Base-by-base conservation (phyloP, 371 early-diverging fungal species). In the Apophysomyces ossiformis region DNA sequence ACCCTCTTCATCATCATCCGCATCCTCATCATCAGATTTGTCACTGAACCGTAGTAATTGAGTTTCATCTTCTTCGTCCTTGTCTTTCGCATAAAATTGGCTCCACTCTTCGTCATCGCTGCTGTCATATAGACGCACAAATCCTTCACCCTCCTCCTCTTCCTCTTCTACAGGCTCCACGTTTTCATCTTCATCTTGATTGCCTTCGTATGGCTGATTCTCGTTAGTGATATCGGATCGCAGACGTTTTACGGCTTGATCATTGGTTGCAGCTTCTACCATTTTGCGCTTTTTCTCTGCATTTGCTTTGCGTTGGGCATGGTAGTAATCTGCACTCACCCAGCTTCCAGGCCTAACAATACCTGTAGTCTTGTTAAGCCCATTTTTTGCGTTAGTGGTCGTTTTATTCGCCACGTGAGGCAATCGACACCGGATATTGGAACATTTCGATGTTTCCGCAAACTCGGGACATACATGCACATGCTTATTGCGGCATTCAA, bases 391-490 rank as follows among this genome's bases (percentile, higher is more conserved):
- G 32, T 50, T 64, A 16, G 56, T 57, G 41, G 63, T 69, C 6
- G 77, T 76, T 16, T 74, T 69, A 61, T 73, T 75, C 7, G 81
- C 81, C 0, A 87, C 76, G 68, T 87, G 87, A 6, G 87, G 85
- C 57, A 85, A 70, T 13, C 83, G 76, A 61, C 87, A 87, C 46
- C 79, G 85, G 37, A 79, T 77, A 63, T 85, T 85, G n/a, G 85
- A 82, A 16, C 87, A 85, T 65, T 78, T 75, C 1, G 77, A 70
- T 0, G 84, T 82, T 44, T 74, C 86, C 13, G 83, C 83, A 73
- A 87, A 85, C 58, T 83, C 84, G 1, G 87, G 87, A 45, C 87
- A 87, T 1, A 87, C 82, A 72, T 84, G 85, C 7, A 85, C 71
- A 69, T 87, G 87, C 15, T 85, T 82, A 61, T 85, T 75, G 39